Conservation (phyloP, 352 stramenopile genomes). For the Pythium insidiosum region DNA sequence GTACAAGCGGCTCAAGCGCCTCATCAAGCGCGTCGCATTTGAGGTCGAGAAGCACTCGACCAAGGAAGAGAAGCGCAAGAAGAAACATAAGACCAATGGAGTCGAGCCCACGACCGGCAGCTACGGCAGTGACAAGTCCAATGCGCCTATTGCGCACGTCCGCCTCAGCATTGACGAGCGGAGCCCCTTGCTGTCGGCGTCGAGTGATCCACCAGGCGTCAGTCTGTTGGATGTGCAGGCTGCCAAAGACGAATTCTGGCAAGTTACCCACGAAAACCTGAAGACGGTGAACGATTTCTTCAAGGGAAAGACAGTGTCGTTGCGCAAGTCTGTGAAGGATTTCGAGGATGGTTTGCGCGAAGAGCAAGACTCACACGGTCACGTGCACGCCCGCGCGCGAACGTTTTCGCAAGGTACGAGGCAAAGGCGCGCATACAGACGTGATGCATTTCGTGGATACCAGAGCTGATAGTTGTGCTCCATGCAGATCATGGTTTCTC, state of each 20-base stretch:
- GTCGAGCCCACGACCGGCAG: not conserved
- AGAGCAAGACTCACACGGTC: conserved; percentile 62
- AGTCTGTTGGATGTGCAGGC: conserved; percentile 46
- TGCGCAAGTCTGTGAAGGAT: conserved; percentile 60
- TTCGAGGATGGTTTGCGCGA: conserved; percentile 65
- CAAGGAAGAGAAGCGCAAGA: conserved; percentile 62
- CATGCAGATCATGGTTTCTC: conserved; percentile 74
- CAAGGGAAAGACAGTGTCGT: conserved; percentile 52
- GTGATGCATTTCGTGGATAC: too few species aligned
- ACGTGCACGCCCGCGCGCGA: conserved; percentile 59
- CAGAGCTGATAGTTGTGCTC: too few species aligned
- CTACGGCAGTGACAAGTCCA: not conserved
- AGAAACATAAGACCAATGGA: conserved; percentile 7
- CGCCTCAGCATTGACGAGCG: conserved; percentile 51
- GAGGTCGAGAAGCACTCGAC: conserved; percentile 76
- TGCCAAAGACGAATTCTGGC: conserved; percentile 80
- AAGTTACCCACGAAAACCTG: conserved; percentile 69
- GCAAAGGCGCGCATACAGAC: too few species aligned
- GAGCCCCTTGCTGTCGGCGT: conserved; percentile 55
- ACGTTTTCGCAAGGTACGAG: conserved; percentile 47
- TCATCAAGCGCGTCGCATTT: conserved; percentile 88
- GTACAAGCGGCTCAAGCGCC: conserved; percentile 88
- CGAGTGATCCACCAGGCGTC: conserved; percentile 32
- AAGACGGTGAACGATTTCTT: conserved; percentile 85
- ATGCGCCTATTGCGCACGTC: conserved; percentile 17